These are phyloP conservation scores for Metarhizium anisopliae DNA, from an alignment of 2,329 filamentous ascomycete genomes.

Conservation along the genomic window DNA sequence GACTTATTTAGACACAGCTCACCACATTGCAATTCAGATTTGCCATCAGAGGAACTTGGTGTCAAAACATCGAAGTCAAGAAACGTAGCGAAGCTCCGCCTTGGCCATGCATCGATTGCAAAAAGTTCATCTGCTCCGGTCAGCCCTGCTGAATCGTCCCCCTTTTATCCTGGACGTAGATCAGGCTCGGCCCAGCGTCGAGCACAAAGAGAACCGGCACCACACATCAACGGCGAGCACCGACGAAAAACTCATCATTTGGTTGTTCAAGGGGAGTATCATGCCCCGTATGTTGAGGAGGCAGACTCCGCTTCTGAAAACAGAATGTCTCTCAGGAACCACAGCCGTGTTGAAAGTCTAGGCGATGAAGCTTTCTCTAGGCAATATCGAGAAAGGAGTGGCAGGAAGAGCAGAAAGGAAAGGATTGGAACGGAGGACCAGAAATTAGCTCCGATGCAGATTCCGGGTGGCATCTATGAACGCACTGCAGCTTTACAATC, in stretches of 20 bases:
- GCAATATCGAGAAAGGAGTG: not conserved
- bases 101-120: not conserved
- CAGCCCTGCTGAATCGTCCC: constrained; percentile 5
- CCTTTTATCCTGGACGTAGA: constrained; percentile 14
- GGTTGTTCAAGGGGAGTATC: constrained; percentile 4
- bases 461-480: not conserved
- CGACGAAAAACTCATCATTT: not conserved
- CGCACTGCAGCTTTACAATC: not conserved
- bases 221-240: not conserved
- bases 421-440: not conserved
- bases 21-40: not conserved
- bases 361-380: not conserved
- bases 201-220: constrained; percentile 14
- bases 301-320: not conserved
- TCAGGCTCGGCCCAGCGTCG: constrained; percentile 19
- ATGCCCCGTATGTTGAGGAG: constrained; percentile 11
- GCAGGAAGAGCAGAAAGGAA: not conserved
- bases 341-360: not conserved
- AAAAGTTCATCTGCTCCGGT: not conserved
- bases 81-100: not conserved
- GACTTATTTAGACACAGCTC: not conserved
- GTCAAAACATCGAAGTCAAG: not conserved
- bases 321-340: not conserved
- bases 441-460: not conserved
- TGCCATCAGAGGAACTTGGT: not conserved